Conservation (phyloP, 768 basidiomycete species). For the Psilocybe cubensis region DNA sequence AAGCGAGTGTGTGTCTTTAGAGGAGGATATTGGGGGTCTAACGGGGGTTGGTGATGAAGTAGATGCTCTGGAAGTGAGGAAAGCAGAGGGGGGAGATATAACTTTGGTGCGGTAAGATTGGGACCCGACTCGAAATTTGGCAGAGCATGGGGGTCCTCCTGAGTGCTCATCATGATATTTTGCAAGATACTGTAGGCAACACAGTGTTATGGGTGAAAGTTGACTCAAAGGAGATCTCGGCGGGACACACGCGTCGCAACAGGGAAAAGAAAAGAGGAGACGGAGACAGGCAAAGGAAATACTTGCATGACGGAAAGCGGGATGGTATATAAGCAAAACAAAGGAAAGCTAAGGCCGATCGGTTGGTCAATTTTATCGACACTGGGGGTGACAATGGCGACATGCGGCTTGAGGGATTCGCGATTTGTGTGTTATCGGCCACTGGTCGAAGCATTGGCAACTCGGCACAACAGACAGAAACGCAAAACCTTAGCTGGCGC, state of each 20-base stretch:
- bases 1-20: slow-evolving; percentile 73
- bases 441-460: slow-evolving; percentile 1
- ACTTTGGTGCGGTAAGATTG: slow-evolving; percentile 45
- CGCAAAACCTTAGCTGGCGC: not conserved
- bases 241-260: slow-evolving; percentile 15
- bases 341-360: slow-evolving; percentile 1
- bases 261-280: not conserved
- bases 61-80: slow-evolving; percentile 67
- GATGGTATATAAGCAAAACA: slow-evolving; percentile 3
- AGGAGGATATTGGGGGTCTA: slow-evolving; percentile 38
- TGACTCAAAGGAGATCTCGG: too few species aligned
- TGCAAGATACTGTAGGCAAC: too few species aligned
- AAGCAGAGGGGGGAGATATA: slow-evolving; percentile 86
- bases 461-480: not conserved
- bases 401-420: not conserved
- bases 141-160: slow-evolving; percentile 20
- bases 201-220: too few species aligned
- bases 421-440: not conserved
- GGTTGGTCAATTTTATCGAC: slow-evolving; percentile 2
- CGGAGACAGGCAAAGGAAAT: not conserved
- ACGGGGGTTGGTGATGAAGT: slow-evolving; percentile 27
- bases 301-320: not conserved
- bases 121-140: slow-evolving; percentile 20
- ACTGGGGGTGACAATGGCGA: not conserved
- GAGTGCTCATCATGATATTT: slow-evolving; percentile 4